Evolutionary conservation across 2,329 filamentous ascomycete species (phyloP).

Genomic region (Aulographum hederae): DNA sequence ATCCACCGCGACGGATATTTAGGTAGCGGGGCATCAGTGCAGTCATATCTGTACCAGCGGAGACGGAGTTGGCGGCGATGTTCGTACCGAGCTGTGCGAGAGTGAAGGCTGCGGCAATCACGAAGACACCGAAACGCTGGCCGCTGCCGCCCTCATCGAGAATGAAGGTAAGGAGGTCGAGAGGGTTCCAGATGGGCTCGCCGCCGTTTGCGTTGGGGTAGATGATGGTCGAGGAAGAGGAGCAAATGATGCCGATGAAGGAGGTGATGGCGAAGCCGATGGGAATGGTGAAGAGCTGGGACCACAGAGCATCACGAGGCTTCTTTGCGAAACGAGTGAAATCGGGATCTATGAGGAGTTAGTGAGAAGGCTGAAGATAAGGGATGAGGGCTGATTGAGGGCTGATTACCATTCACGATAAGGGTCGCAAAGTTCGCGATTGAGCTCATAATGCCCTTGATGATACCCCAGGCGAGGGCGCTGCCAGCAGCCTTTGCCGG

Average conservation of each 20-base stretch:
- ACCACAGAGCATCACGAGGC: constrained; percentile 60
- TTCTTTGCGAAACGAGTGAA: constrained; percentile 69
- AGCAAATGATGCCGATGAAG: constrained; percentile 48
- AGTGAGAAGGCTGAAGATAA: too few species aligned
- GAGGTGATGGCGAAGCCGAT: constrained; percentile 46
- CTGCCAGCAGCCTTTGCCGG: constrained; percentile 44
- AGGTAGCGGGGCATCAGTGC: constrained; percentile 63
- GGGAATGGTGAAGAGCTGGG: constrained; percentile 45
- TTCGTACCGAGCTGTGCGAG: constrained; percentile 75
- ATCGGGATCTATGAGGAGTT: too few species aligned
- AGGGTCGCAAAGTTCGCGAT: constrained; percentile 85
- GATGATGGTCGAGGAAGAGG: constrained; percentile 25
- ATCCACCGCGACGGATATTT: constrained; percentile 73
- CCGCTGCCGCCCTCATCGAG: constrained; percentile 20
- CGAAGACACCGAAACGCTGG: constrained; percentile 29
- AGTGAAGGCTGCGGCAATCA: constrained; percentile 33
- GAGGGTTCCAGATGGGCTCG: constrained; percentile 23
- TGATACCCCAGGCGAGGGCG: constrained; percentile 60
- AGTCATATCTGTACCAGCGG: constrained; percentile 67
- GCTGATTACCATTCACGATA: constrained; percentile 58
- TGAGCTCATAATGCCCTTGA: constrained; percentile 72
- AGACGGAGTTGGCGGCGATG: constrained; percentile 73
- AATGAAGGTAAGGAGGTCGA: constrained; percentile 22
- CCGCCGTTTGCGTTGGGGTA: constrained; percentile 14
- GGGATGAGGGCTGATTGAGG: too few species aligned